A percentile compares a stretch with the other conserved stretches of the same genome.
phyloP scores from a whole-genome alignment of 1,284 basidiomycete species.

The Ganoderma lucidum region DNA sequence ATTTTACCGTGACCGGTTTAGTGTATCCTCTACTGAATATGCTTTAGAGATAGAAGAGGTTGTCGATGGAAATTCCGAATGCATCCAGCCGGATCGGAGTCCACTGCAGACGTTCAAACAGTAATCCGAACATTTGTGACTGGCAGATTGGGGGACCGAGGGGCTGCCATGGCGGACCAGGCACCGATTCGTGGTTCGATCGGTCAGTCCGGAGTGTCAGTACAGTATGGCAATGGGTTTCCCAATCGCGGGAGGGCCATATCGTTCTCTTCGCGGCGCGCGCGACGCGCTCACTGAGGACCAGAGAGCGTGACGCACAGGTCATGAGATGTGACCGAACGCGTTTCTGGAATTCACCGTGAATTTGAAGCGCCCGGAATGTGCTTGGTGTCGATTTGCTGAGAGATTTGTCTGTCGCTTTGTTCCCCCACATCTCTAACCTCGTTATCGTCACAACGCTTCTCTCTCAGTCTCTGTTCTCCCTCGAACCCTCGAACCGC shows the following conservation, averaged over 20 bases:
- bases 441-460: not conserved
- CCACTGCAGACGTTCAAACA: not conserved
- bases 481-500: not conserved
- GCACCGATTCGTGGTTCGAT: too few species aligned
- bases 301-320: slow-evolving; percentile 15
- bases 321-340: slow-evolving; percentile 30
- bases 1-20: not conserved
- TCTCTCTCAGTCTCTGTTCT: not conserved
- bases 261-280: not conserved
- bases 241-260: not conserved
- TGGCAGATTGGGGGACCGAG: too few species aligned
- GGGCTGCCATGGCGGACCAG: too few species aligned
- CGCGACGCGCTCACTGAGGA: not conserved
- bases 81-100: not conserved
- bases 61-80: not conserved
- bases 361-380: not conserved
- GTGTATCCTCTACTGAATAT: not conserved
- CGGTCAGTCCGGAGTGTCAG: too few species aligned
- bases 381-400: not conserved
- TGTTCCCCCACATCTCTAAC: not conserved
- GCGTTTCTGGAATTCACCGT: slow-evolving; percentile 12
- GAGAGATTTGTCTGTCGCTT: not conserved
- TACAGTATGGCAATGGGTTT: not conserved
- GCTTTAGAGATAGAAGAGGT: not conserved
- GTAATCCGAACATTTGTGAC: too few species aligned